phyloP scores from a whole-genome alignment of 1,139 yeast genomes.

The Kodamaea plutei region DNA sequence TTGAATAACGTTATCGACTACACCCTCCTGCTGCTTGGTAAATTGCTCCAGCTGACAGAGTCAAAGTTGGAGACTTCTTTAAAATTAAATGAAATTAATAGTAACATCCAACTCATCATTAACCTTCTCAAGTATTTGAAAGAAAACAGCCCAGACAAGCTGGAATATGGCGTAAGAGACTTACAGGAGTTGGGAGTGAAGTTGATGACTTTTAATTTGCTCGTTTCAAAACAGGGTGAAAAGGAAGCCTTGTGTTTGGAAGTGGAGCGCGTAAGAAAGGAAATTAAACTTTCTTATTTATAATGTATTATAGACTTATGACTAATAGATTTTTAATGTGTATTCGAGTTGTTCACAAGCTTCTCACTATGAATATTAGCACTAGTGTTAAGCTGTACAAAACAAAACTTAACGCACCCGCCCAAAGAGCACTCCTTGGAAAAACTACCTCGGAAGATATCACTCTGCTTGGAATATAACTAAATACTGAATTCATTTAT shows the following conservation, averaged over 20 bases:
- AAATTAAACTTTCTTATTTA: not conserved
- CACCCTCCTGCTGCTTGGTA: slow-evolving; percentile 24
- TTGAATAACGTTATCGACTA: slow-evolving; percentile 34
- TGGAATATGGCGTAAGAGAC: slow-evolving; percentile 8
- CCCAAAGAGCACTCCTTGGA: too few species aligned
- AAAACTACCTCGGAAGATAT: too few species aligned
- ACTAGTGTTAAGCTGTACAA: too few species aligned
- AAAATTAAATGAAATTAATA: slow-evolving; percentile 19
- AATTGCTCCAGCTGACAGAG: slow-evolving; percentile 13
- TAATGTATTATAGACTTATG: not conserved
- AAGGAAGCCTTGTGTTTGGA: slow-evolving; percentile 5
- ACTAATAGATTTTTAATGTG: not conserved
- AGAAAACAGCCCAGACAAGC: slow-evolving; percentile 6
- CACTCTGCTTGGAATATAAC: too few species aligned
- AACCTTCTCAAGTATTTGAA: slow-evolving; percentile 19
- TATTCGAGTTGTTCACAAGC: too few species aligned
- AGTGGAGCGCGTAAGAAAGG: slow-evolving; percentile 3
- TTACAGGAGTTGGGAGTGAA: slow-evolving; percentile 13
- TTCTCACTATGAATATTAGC: too few species aligned
- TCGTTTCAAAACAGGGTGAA: slow-evolving; percentile 12
- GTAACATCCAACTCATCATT: slow-evolving; percentile 20
- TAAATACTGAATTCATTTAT: too few species aligned
- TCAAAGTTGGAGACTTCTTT: slow-evolving; percentile 14
- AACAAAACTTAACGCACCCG: too few species aligned
- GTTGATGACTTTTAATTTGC: slow-evolving; percentile 16